These are phyloP conservation scores for Mucuna pruriens DNA, from an alignment of 306 rosid species.

Conservation along the genomic window DNA sequence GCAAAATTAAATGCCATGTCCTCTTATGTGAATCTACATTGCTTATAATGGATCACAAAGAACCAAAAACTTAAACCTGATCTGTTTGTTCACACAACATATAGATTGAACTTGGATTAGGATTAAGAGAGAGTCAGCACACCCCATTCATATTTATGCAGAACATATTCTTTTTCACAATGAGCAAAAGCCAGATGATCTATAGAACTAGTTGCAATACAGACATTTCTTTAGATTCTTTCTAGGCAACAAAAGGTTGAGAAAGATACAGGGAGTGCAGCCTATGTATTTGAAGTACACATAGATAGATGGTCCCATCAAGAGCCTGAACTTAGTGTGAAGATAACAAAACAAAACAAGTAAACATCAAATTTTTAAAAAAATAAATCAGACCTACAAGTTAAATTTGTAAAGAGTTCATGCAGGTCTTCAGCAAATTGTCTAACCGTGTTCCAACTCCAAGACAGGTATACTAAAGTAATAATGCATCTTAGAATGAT, in stretches of 20 bases:
- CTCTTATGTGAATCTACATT: not conserved
- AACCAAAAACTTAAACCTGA: conserved; percentile 17
- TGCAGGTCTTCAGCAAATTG: conserved; percentile 11
- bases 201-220: conserved; percentile 13
- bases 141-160: not conserved
- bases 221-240: conserved; percentile 14
- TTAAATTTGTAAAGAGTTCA: not conserved
- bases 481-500: conserved; percentile 2
- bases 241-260: not conserved
- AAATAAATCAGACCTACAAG: not conserved
- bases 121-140: not conserved
- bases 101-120: conserved; percentile 23
- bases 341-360: not conserved
- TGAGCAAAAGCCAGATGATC: not conserved
- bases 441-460: not conserved
- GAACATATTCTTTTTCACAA: not conserved
- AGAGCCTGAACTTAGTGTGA: conserved; percentile 18
- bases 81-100: conserved; percentile 11
- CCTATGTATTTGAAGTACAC: not conserved
- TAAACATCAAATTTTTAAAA: not conserved
- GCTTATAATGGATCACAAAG: conserved; percentile 29
- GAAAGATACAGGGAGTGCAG: not conserved
- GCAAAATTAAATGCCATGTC: conserved; percentile 19
- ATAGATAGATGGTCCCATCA: not conserved
- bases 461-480: conserved; percentile 17